These are phyloP conservation scores for Colletotrichum sp. DNA, from an alignment of 2,329 filamentous ascomycete genomes.

Conservation along the genomic window DNA sequence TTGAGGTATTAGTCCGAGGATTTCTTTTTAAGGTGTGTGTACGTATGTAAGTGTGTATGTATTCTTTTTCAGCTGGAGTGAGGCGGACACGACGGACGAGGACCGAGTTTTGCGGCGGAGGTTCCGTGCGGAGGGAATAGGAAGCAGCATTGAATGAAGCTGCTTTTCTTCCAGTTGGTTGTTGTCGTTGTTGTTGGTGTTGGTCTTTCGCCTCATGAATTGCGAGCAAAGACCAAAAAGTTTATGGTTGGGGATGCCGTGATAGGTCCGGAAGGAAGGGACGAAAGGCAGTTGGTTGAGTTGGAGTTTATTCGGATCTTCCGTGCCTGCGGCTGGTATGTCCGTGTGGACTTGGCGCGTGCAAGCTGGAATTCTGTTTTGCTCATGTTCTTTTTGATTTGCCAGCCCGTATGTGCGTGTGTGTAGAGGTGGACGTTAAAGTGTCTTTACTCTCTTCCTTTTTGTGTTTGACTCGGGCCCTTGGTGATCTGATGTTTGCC, in stretches of 20 bases:
- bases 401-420: background rate
- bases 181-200: no score
- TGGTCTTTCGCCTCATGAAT: background rate
- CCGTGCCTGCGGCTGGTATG: background rate
- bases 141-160: background rate
- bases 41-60: background rate
- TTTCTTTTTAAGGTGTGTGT: background rate
- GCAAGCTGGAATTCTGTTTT: background rate
- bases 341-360: background rate
- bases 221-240: background rate
- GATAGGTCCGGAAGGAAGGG: background rate
- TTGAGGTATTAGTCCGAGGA: background rate
- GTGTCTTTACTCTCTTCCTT: background rate
- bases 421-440: background rate
- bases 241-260: background rate
- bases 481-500: constrained; percentile 5
- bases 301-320: background rate
- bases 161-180: background rate
- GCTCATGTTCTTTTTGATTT: background rate
- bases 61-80: background rate
- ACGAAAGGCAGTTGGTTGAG: background rate
- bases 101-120: background rate
- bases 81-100: background rate
- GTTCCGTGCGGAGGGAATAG: background rate
- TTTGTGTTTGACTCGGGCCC: background rate